Evolutionary conservation across 306 rosid species (phyloP), one percentile per base, ranked within the genome.

Genomic region (Abrus precatorius): DNA sequence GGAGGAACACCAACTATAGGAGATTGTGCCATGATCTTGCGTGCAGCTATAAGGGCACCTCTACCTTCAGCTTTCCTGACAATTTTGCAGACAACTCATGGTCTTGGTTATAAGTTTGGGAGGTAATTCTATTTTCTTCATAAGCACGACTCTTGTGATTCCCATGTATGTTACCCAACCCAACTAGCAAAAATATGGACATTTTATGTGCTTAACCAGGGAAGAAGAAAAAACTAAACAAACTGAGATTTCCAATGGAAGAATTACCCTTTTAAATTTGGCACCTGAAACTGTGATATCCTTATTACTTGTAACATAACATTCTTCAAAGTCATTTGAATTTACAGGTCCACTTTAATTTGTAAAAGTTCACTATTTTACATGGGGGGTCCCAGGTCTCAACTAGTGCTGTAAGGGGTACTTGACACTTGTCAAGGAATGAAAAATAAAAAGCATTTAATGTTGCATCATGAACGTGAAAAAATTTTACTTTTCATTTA

Each of bases 1-100:
- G 97, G 98, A 75, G 98, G 96, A 81, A 87, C 80, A 59, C 99
- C 99, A 43, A 93, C 99, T 11, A 84, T 93, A 72, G 99, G 94
- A 34, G 99, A 95, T 83, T 90, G 96, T 91, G 94, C 98, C 54
- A 74, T 91, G 89, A 90, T 93, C 77, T 80, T 93, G 86, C 99
- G 96, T 34, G 98, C 96, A 63, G 93, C 99, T 52, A 80, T 89
- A 81, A 95, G 72, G 84, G 94, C 94, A 77, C 98, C 98, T 75
- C 68, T 91, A 53, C 99, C 98, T 47, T 91, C 97, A 45, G 86
- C 90, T 74, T 93, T 95, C 93, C 88, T 95, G 91, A 87, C 85
- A 75, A 95, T 93, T 85, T 85, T 95, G 90, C 98, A 91, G 85
- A 85, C 86, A 54, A 89, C 97, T 32, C 99, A 91, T 74, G 63